phyloP scores from a whole-genome alignment of 768 basidiomycete species.

The Stropharia rugosoannulata region DNA sequence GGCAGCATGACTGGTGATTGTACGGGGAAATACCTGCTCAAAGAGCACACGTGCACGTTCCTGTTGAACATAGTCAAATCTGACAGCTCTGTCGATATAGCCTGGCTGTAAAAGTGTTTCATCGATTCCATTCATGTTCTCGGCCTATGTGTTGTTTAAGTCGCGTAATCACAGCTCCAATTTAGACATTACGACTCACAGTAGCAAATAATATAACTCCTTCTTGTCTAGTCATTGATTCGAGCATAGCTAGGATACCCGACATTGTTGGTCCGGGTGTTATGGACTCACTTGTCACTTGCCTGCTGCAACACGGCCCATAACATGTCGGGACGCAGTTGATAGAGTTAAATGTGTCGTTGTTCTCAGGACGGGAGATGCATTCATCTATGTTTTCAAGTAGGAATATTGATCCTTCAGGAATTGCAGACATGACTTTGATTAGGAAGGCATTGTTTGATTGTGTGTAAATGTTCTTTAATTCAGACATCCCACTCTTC shows the following conservation, averaged over 20 bases:
- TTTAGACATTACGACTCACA: neutral
- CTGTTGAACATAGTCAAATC: neutral
- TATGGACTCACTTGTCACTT: neutral
- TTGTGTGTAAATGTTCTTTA: too few relatives aligned
- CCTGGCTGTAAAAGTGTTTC: neutral
- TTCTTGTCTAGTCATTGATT: neutral
- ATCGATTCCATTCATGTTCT: neutral
- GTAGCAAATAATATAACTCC: neutral
- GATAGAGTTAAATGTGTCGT: neutral
- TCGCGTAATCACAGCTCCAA: neutral
- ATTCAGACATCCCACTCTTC: neutral
- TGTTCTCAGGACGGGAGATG: neutral
- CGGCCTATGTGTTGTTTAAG: neutral
- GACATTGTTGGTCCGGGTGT: neutral
- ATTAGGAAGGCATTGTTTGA: neutral
- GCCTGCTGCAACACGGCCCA: neutral
- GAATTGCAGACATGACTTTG: neutral
- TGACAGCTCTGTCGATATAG: neutral
- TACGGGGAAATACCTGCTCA: neutral
- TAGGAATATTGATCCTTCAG: slow-evolving; percentile 3
- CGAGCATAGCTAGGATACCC: neutral
- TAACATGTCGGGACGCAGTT: neutral
- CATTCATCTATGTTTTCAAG: neutral
- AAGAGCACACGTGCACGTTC: neutral
- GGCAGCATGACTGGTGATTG: neutral